A percentile compares a stretch with the other conserved stretches of the same genome.
These are phyloP conservation scores for Populus tremula DNA, from an alignment of 345 rosid species.

Conservation along the genomic window DNA sequence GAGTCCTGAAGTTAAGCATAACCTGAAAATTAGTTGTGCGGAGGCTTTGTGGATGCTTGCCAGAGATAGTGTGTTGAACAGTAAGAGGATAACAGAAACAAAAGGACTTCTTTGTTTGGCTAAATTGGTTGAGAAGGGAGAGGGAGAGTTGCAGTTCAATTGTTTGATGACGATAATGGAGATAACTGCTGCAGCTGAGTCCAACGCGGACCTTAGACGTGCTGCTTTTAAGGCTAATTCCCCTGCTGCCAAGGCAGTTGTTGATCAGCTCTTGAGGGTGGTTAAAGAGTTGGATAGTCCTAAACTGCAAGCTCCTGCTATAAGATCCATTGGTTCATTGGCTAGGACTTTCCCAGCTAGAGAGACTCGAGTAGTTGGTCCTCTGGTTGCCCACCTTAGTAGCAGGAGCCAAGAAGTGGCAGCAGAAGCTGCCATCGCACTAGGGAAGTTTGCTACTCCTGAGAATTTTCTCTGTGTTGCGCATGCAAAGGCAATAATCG, in stretches of 20 bases:
- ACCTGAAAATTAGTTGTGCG: slow-evolving; percentile 60
- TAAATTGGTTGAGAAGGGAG: slow-evolving; percentile 66
- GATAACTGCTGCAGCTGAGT: slow-evolving; percentile 79
- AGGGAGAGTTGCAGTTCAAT: slow-evolving; percentile 64
- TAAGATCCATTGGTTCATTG: slow-evolving; percentile 70
- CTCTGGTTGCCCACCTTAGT: slow-evolving; percentile 58
- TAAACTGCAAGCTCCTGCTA: slow-evolving; percentile 54
- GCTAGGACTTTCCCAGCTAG: slow-evolving; percentile 88
- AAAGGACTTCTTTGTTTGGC: slow-evolving; percentile 93
- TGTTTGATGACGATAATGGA: slow-evolving; percentile 83
- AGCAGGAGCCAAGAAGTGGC: slow-evolving; percentile 59
- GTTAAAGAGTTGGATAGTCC: slow-evolving; percentile 52
- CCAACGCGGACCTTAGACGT: slow-evolving; percentile 63
- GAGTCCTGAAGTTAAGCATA: slow-evolving; percentile 54
- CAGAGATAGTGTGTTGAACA: slow-evolving; percentile 59
- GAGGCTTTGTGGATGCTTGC: slow-evolving; percentile 90
- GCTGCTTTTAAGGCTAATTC: slow-evolving; percentile 82
- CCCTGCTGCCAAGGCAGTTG: slow-evolving; percentile 83
- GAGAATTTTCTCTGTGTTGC: slow-evolving; percentile 57
- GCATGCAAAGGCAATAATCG: slow-evolving; percentile 74
- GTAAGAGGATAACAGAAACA: slow-evolving; percentile 78
- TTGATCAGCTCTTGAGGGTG: slow-evolving; percentile 72
- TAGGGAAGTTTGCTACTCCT: slow-evolving; percentile 61
- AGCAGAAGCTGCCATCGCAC: slow-evolving; percentile 61
- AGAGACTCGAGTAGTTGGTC: slow-evolving; percentile 68